Evolutionary conservation across 805 yeast species (phyloP).

Genomic region (Metschnikowia kofuensis): DNA sequence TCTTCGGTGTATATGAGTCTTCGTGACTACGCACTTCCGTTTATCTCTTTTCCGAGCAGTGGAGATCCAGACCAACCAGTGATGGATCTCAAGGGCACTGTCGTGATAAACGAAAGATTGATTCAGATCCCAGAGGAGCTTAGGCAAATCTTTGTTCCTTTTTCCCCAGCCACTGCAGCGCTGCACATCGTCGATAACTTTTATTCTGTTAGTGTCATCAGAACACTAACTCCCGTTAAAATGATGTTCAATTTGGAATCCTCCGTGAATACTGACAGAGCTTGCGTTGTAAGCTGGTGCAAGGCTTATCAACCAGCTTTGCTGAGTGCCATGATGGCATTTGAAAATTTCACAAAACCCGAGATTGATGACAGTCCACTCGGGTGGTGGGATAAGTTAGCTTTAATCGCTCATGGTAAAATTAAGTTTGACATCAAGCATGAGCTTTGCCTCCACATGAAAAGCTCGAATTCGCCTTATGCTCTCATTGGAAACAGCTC

Average conservation of each 20-base stretch:
- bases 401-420: slow-evolving; percentile 53
- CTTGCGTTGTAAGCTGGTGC: slow-evolving; percentile 62
- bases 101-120: slow-evolving; percentile 59
- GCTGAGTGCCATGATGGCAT: slow-evolving; percentile 44
- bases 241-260: slow-evolving; percentile 49
- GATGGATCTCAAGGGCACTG: slow-evolving; percentile 38
- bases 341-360: slow-evolving; percentile 46
- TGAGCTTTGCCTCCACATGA: slow-evolving; percentile 61
- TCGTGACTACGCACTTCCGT: slow-evolving; percentile 42
- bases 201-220: slow-evolving; percentile 54
- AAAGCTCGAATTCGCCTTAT: slow-evolving; percentile 60
- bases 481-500: slow-evolving; percentile 54
- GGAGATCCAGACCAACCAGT: slow-evolving; percentile 24
- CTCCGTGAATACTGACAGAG: slow-evolving; percentile 40
- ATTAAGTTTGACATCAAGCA: slow-evolving; percentile 46
- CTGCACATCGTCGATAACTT: slow-evolving; percentile 38
- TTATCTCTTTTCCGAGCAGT: slow-evolving; percentile 47
- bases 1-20: slow-evolving; percentile 15
- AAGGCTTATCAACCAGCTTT: slow-evolving; percentile 60
- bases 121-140: slow-evolving; percentile 40
- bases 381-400: slow-evolving; percentile 53
- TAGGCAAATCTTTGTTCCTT: slow-evolving; percentile 53
- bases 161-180: slow-evolving; percentile 46
- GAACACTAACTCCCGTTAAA: slow-evolving; percentile 65
- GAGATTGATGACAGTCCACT: slow-evolving; percentile 43